Evolutionary conservation across 176 grass and related monocot genomes (phyloP), one percentile per base, ranked within the genome.

Genomic region (Echinochloa phyllopogon): DNA sequence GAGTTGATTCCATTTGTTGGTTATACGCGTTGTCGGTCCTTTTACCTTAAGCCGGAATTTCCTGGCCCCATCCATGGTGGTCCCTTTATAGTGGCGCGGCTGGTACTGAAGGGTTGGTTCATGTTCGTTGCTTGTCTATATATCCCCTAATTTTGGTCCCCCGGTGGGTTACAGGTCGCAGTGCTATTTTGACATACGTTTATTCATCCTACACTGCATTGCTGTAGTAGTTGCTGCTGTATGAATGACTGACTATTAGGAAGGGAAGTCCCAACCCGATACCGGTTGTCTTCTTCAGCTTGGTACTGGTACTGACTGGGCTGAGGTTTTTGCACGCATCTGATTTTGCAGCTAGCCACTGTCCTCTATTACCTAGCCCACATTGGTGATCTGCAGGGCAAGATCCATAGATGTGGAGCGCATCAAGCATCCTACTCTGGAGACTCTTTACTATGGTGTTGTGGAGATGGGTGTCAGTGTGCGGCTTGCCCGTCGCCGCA

Each of bases 1-100:
- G 78, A 94, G 82, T 73, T 97, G 87, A 94, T 83, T 62, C n/a
- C 23, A 33, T 73, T 67, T 18, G 48, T 47, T 72, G 6, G 75
- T 65, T 73, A 90, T 90, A 86, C 66, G 82, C 85, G 82, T 43
- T 39, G 24, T 80, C 17, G n/a, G 73, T 90, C 25, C 17, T 52
- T 67, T 83, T 44, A 76, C 79, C 60, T 51, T 51, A 12, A 87
- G 80, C 81, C 41, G 57, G 82, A 82, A 84, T 87, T 92, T 84
- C 18, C 59, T 65, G 72, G 66, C 68, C 57, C 74, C 69, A 74
- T 78, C 67, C 80, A 74, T 86, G 81, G 69, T 42, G 71, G 47
- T 18, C 27, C 79, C 44, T 74, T 77, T 80, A 85, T 81, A 59
- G 39, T 65, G 27, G 84, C 37, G 27, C 49, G 43, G 78, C 49